Conservation (phyloP, 2,329 filamentous ascomycete genomes). For the Fusarium irregulare region DNA sequence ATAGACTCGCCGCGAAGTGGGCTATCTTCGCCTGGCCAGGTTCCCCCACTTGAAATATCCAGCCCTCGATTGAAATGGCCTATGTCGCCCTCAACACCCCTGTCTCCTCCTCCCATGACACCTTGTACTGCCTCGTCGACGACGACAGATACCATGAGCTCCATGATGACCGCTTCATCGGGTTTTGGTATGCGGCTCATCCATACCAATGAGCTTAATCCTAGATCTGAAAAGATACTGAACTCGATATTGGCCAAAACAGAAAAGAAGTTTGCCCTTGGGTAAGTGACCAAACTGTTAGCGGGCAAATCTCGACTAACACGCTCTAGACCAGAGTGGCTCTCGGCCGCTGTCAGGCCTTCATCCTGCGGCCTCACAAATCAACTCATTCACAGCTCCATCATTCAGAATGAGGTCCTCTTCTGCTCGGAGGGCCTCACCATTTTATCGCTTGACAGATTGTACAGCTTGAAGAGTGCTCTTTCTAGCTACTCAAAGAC, state of each 20-base stretch:
- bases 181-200: slow-evolving; percentile 64
- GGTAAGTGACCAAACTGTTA: slow-evolving; percentile 45
- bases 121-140: slow-evolving; percentile 57
- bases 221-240: slow-evolving; percentile 61
- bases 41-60: slow-evolving; percentile 47
- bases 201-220: slow-evolving; percentile 58
- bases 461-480: slow-evolving; percentile 73
- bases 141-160: slow-evolving; percentile 49
- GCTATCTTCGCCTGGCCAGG: slow-evolving; percentile 50
- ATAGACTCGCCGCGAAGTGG: slow-evolving; percentile 40
- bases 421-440: slow-evolving; percentile 70
- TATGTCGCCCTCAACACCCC: slow-evolving; percentile 54
- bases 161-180: slow-evolving; percentile 49
- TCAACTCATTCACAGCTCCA: slow-evolving; percentile 66
- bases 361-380: slow-evolving; percentile 59
- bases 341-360: slow-evolving; percentile 58
- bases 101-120: slow-evolving; percentile 59
- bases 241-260: slow-evolving; percentile 63
- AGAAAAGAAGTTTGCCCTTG: slow-evolving; percentile 58
- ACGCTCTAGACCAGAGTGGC: slow-evolving; percentile 53
- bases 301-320: slow-evolving; percentile 14
- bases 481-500: slow-evolving; percentile 67
- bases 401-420: slow-evolving; percentile 69
- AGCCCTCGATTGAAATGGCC: slow-evolving; percentile 48
- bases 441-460: slow-evolving; percentile 68